Percentiles rank a stretch among this genome's conserved stretches.
These are phyloP conservation scores for Dryadomyces quercivorus DNA, from an alignment of 2,329 filamentous ascomycete genomes.

Conservation along the genomic window DNA sequence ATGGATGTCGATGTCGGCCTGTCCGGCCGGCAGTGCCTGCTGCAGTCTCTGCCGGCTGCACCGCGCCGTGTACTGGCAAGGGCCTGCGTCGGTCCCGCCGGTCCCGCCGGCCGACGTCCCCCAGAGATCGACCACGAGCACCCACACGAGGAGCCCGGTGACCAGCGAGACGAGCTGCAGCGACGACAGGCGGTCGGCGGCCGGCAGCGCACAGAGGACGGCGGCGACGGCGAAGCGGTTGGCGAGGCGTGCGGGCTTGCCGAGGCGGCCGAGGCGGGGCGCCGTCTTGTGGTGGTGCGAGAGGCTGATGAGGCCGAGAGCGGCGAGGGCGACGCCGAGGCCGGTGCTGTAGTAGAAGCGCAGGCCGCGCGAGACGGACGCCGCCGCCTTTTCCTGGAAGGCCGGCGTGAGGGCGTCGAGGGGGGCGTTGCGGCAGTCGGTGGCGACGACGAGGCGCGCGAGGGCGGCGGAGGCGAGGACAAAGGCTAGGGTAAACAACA, in stretches of 20 bases:
- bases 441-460: slow-evolving; percentile 44
- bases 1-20: slow-evolving; percentile 14
- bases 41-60: slow-evolving; percentile 27
- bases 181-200: slow-evolving; percentile 32
- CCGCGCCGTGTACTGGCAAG: slow-evolving; percentile 27
- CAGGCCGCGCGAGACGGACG: slow-evolving; percentile 37
- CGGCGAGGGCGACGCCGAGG: slow-evolving; percentile 39
- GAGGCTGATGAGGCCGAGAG: slow-evolving; percentile 41
- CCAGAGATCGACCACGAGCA: slow-evolving; percentile 35
- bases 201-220: slow-evolving; percentile 41
- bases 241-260: slow-evolving; percentile 36
- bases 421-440: slow-evolving; percentile 37
- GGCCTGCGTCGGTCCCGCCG: slow-evolving; percentile 20
- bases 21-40: slow-evolving; percentile 13
- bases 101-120: slow-evolving; percentile 31
- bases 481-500: slow-evolving; percentile 52
- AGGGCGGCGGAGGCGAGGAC: slow-evolving; percentile 46
- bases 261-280: slow-evolving; percentile 29
- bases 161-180: slow-evolving; percentile 33
- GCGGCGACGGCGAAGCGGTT: slow-evolving; percentile 37
- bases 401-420: slow-evolving; percentile 34
- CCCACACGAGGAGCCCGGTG: slow-evolving; percentile 29
- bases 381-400: slow-evolving; percentile 36
- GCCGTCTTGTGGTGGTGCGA: slow-evolving; percentile 43
- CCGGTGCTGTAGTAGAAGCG: slow-evolving; percentile 55